phyloP scores from a whole-genome alignment of 139 green algal genomes.

The Parachlorella kessleri region DNA sequence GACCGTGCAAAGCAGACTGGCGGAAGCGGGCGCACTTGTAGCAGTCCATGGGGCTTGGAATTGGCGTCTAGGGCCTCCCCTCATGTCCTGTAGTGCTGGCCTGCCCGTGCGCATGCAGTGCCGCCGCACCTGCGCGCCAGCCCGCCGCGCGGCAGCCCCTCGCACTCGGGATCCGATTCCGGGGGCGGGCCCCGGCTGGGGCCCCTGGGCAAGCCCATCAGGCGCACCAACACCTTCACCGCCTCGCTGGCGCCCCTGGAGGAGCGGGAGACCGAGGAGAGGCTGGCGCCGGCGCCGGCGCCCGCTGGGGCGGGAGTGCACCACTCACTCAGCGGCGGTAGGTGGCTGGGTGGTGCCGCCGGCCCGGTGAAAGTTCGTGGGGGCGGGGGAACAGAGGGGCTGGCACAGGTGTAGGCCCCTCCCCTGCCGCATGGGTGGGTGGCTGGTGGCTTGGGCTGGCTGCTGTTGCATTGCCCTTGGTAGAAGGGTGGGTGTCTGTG shows the following conservation, averaged over 20 bases:
- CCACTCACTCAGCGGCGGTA: not conserved
- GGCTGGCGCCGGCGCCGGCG: not conserved
- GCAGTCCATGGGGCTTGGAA: too few species aligned
- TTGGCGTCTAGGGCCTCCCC: too few species aligned
- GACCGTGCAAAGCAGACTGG: too few species aligned
- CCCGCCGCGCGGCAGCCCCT: not conserved
- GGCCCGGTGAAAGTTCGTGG: not conserved
- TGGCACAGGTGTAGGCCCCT: too few species aligned
- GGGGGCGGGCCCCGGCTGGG: conserved; percentile 10
- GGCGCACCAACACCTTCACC: conserved; percentile 45
- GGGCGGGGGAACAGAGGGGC: not conserved
- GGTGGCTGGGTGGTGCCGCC: not conserved
- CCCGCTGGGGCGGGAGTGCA: not conserved
- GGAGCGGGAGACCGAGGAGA: conserved; percentile 2
- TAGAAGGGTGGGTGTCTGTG: too few species aligned
- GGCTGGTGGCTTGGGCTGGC: too few species aligned
- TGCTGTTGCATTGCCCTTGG: too few species aligned
- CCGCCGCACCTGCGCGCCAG: not conserved
- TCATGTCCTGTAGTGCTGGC: too few species aligned
- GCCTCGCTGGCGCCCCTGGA: conserved; percentile 10
- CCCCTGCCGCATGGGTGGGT: too few species aligned
- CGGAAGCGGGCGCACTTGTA: too few species aligned
- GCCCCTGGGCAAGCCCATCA: conserved; percentile 39
- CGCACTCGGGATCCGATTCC: not conserved
- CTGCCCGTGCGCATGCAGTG: conserved; percentile 3